phyloP scores from a whole-genome alignment of 164 flowering plant genomes.

The Nelumbo lutea region DNA sequence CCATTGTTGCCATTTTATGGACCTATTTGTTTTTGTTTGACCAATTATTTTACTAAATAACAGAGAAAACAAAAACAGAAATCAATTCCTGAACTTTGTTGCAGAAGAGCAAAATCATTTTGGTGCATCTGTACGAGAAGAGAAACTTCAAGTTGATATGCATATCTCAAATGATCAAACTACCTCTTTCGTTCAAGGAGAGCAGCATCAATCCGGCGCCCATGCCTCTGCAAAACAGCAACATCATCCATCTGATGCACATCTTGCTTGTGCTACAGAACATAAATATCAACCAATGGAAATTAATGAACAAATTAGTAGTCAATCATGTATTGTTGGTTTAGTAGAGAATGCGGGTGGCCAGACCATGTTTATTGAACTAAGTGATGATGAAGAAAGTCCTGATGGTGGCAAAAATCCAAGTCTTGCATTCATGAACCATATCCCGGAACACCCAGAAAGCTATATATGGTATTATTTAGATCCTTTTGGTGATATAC shows the following conservation, averaged over 20 bases:
- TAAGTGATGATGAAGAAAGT: constrained; percentile 30
- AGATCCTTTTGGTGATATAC: constrained; percentile 23
- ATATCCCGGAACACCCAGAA: constrained; percentile 3
- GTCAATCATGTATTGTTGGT: too few relatives aligned
- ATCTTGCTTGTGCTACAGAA: neutral
- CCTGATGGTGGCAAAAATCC: constrained; percentile 2
- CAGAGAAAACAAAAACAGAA: too few relatives aligned
- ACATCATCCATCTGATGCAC: neutral
- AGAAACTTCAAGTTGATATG: neutral
- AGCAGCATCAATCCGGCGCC: neutral
- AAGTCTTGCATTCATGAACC: neutral
- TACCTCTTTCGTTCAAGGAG: neutral
- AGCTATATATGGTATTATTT: constrained; percentile 24
- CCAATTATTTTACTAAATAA: too few relatives aligned
- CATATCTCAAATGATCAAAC: neutral
- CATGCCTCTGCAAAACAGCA: neutral
- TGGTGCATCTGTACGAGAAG: neutral
- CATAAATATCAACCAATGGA: neutral
- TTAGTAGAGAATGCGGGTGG: neutral
- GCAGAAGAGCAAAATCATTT: neutral
- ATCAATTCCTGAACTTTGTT: too few relatives aligned
- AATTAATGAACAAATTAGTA: neutral
- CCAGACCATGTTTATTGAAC: constrained; percentile 17
- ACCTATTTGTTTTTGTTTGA: too few relatives aligned
- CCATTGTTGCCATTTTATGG: too few relatives aligned